Base-by-base conservation (phyloP, 2,329 filamentous ascomycete genomes). In the Dothidotthia symphoricarpi region DNA sequence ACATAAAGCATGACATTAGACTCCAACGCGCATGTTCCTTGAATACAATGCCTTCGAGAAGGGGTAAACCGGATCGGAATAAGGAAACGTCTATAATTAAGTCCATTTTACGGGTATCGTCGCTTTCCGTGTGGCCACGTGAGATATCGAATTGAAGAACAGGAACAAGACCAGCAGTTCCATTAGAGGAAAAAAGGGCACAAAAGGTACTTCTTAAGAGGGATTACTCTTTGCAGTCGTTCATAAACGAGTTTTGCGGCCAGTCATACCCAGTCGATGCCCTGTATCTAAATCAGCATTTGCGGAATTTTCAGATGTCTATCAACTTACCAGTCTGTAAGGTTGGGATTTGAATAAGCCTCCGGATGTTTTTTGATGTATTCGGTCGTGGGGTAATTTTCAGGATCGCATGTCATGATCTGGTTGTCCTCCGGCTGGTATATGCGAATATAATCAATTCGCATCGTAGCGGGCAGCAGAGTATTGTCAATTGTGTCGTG, bases 361-460 rank as follows among this genome's bases (percentile, higher is more conserved):
- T 75, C 71, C 2, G 73, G 71, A 54, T 87, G 83, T 1, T 74
- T 67, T 32, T 69, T 68, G 58, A 87, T 87, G 61, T 87, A 87
- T 2, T 73, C 57, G 0, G 83, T 86, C 0, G 83, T 87, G 38
- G 77, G 75, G 56, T 81, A 86, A 0, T 77, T 82, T 0, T 72
- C 70, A 3, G 83, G 83, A 65, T 87, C 83, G 61, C 83, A 87
- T 12, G 82, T 85, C 33, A 85, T 55, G 26, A 73, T 73, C 52
- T 75, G 71, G 10, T 73, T 69, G 35, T 77, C 74, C 11, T 75
- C 73, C 45, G 82, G 77, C 61, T 86, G 82, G 55, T 86, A 86
- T 34, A 86, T 83, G 11, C 83, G 77, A 36, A 87, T 73, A 58
- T 85, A 86, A 62, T 86, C 83, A 40, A 86, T 70, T 2, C 81